These are phyloP conservation scores for Marasmius tenuissimus DNA, from an alignment of 1,284 basidiomycete species.

Conservation along the genomic window DNA sequence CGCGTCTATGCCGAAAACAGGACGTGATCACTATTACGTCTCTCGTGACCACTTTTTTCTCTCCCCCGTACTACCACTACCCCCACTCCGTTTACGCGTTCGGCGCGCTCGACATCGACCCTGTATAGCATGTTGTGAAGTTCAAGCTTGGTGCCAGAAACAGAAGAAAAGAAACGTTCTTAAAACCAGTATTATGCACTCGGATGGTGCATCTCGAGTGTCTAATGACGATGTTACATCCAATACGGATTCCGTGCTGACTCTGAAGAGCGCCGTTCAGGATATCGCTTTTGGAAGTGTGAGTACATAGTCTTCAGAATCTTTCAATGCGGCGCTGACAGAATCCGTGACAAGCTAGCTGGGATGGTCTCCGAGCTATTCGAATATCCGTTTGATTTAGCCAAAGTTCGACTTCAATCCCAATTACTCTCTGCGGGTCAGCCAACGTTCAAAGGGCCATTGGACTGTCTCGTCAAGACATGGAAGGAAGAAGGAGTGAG, in stretches of 20 bases:
- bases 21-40: no score
- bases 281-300: slow-evolving; percentile 56
- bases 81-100: no score
- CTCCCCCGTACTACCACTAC: no score
- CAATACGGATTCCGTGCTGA: not conserved
- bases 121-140: no score
- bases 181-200: not conserved
- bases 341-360: slow-evolving; percentile 29
- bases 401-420: slow-evolving; percentile 64
- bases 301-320: slow-evolving; percentile 19
- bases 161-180: not conserved
- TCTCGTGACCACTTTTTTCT: no score
- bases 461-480: slow-evolving; percentile 82
- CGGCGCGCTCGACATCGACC: no score
- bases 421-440: slow-evolving; percentile 80
- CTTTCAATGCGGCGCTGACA: not conserved
- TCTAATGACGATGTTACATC: not conserved
- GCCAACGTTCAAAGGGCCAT: slow-evolving; percentile 72
- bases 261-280: slow-evolving; percentile 27
- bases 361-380: slow-evolving; percentile 73
- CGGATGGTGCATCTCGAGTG: not conserved
- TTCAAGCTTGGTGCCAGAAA: not conserved
- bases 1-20: no score
- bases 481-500: slow-evolving; percentile 74
- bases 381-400: slow-evolving; percentile 74